Evolutionary conservation across 805 yeast species (phyloP), one percentile per base, ranked within the genome.

Genomic region (Zygoascus ofunaensis): DNA sequence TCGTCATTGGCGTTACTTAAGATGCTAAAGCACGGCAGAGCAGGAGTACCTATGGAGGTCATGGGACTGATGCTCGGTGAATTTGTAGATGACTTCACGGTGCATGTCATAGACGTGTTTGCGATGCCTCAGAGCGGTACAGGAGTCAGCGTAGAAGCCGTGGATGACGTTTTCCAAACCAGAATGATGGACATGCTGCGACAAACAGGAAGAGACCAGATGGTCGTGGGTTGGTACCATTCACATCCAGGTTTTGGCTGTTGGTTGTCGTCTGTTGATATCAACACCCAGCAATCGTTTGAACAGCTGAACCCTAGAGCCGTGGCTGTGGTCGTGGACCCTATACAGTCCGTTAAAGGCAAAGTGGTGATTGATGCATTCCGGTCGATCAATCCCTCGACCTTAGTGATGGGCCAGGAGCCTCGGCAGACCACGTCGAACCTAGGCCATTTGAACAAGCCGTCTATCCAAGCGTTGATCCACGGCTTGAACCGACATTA

Each of bases 171-270:
- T 41, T 92, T 92, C 70, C 98, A 92, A 65, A 89, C 97, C 3
- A 85, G 82, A 62, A 94, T 92, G 98, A 92, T 92, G 98, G 99
- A 92, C 61, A 92, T 92, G 98, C 74, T 92, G 59, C 80, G 84
- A 66, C 98, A 92, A 64, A 92, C 98, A 0, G 99, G 99, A n/a
- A 76, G 99, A 64, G 97, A 89, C 66, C 94, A 92, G 63, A 87
- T 86, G 86, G 98, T 92, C 43, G 99, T 92, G 41, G 99, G 99
- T 28, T 92, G 99, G 99, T 92, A 92, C 70, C 99, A 92, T 63
- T 89, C 97, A 12, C 98, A 92, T 67, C 98, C 98, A 3, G 98
- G 98, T 15, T 92, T 90, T 63, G 98, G 98, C n/a, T 92, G 99
- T 71, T 92, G 99, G 99, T 73, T 92, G 55, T 89, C 97, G 10